Base-by-base conservation (phyloP, 805 yeast species). In the Zygotorulaspora chibaensis region DNA sequence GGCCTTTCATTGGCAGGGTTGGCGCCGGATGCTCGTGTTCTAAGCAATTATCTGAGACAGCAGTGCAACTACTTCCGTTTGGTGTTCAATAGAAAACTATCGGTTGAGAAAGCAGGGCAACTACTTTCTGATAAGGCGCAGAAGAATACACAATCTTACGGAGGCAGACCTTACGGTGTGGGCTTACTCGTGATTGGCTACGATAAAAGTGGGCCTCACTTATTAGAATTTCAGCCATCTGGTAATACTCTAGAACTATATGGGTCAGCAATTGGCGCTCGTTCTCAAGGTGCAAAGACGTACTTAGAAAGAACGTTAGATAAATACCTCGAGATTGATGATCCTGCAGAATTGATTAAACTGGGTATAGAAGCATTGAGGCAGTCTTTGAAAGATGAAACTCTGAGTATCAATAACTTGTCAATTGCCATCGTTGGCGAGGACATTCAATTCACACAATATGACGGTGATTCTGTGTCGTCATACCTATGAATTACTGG, bases 271-370 rank as follows among this genome's bases (percentile, higher is more conserved):
- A 88, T 93, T 61, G 99, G 99, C 38, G 98, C 99, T 8, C 80
- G 99, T 63, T 91, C 98, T 2, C 99, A 93, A 70, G 98, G 98
- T 41, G 97, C 96, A 12, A 81, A 95, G 71, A 93, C 99, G 2
- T 93, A 88, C 58, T 72, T 93, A 63, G 99, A 93, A 69, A 82
- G 96, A 63, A 83, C 84, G 55, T 75, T 83, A 62, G 88, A 86
- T 30, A 72, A 73, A 26, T 86, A 87, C 55, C 70, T 80, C 15
- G 75, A 76, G 44, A 71, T 81, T 7, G 71, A 77, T 10, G 71
- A 76, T 31, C 69, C 80, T 35, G 95, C 88, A 57, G 82, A 86
- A 56, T 77, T 93, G 54, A 81, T 93, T 50, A 80, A 83, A 35
- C 89, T 82, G 57, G 98, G 95, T 3, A 81, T 93, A 56, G 83